Percentiles rank a stretch among this genome's conserved stretches.
These are phyloP conservation scores for Punica granatum DNA, from an alignment of 345 rosid genomes.

Conservation along the genomic window DNA sequence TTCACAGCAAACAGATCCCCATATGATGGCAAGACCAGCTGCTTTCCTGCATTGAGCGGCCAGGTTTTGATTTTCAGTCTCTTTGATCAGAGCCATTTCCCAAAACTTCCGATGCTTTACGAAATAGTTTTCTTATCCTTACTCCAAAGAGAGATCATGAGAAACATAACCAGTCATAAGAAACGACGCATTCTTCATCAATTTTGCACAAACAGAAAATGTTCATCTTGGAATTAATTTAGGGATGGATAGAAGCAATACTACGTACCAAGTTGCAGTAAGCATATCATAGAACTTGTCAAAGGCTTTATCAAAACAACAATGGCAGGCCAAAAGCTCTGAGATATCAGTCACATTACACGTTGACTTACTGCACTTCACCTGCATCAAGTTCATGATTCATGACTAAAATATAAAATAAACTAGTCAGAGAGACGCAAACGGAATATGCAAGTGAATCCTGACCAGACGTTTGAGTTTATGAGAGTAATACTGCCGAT, in stretches of 20 bases:
- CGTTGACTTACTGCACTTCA: constrained; percentile 70
- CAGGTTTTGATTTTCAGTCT: background rate
- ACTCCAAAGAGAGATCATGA: background rate
- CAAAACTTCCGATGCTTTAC: too few relatives aligned
- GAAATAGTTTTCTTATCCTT: too few relatives aligned
- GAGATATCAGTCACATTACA: constrained; percentile 55
- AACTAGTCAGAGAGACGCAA: background rate
- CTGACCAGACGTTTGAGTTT: constrained; percentile 60
- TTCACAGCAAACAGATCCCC: constrained; percentile 64
- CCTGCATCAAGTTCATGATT: constrained; percentile 23
- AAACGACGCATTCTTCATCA: background rate
- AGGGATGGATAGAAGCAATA: background rate
- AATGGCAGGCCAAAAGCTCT: constrained; percentile 62
- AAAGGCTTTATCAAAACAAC: constrained; percentile 59
- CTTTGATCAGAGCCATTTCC: background rate
- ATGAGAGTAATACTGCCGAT: constrained; percentile 57
- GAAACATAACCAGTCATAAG: background rate
- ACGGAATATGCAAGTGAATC: constrained; percentile 5
- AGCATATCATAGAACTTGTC: constrained; percentile 68
- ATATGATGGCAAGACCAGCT: constrained; percentile 43
- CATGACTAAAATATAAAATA: background rate
- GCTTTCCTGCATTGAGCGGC: constrained; percentile 34
- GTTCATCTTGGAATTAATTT: background rate
- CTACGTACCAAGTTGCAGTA: constrained; percentile 55
- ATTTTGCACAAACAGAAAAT: background rate